Conservation (phyloP, 352 stramenopile species). For the Phytophthora hibernalis region DNA sequence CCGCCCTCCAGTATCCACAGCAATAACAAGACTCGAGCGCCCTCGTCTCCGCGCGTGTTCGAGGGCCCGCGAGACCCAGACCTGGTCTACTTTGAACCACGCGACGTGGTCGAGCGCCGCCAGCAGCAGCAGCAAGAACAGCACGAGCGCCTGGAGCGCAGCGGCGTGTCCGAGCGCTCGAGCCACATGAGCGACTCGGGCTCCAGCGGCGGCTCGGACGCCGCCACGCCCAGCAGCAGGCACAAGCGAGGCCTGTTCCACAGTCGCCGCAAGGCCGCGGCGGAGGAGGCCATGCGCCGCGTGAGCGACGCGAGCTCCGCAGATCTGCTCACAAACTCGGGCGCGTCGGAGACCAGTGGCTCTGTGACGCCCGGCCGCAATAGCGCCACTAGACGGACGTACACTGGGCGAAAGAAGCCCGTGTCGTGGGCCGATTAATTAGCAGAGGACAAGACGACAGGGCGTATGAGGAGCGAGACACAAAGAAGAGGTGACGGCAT, state of each 20-base stretch:
- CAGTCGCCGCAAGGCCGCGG: slow-evolving; percentile 44
- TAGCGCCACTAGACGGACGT: slow-evolving; percentile 59
- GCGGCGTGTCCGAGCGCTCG: slow-evolving; percentile 51
- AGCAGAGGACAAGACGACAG: slow-evolving; percentile 7
- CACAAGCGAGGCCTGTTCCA: slow-evolving; percentile 56
- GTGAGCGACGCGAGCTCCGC: slow-evolving; percentile 43
- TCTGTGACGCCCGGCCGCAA: slow-evolving; percentile 17
- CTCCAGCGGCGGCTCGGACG: slow-evolving; percentile 58
- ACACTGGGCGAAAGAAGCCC: slow-evolving; percentile 82
- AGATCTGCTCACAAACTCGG: slow-evolving; percentile 44
- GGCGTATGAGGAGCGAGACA: slow-evolving; percentile 25
- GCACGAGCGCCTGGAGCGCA: slow-evolving; percentile 40
- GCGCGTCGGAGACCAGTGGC: slow-evolving; percentile 39
- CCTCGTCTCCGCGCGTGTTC: not conserved
- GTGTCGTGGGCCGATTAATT: slow-evolving; percentile 72
- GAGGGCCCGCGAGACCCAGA: slow-evolving; percentile 26
- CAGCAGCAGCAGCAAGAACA: slow-evolving; percentile 36
- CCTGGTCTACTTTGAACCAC: slow-evolving; percentile 61
- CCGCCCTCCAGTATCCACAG: slow-evolving; percentile 9
- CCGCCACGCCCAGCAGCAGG: slow-evolving; percentile 33
- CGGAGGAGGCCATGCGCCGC: slow-evolving; percentile 41
- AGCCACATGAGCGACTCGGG: slow-evolving; percentile 57
- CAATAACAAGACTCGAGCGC: not conserved
- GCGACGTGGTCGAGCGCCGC: slow-evolving; percentile 42
- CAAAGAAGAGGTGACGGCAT: slow-evolving; percentile 21